phyloP scores from a whole-genome alignment of 225 moss, liverwort and hornwort genomes.

The Pleurozium schreberi region DNA sequence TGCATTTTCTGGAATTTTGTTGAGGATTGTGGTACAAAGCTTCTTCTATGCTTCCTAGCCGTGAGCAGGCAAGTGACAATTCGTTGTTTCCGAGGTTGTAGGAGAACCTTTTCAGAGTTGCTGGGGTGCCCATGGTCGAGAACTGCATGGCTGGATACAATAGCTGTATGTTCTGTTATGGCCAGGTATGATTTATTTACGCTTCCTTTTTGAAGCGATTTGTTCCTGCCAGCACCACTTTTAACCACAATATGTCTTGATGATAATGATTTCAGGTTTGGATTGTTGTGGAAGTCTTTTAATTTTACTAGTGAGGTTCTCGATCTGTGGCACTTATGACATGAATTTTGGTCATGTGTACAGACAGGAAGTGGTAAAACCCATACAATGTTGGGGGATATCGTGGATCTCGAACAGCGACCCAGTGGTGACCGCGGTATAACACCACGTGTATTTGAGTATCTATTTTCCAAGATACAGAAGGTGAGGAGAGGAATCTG shows the following conservation, averaged over 20 bases:
- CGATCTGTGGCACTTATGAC: not conserved
- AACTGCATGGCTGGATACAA: constrained; percentile 97
- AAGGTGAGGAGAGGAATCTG: constrained; percentile 16
- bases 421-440: constrained; percentile 47
- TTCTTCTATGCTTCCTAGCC: not conserved
- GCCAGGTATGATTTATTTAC: constrained; percentile 36
- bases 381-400: constrained; percentile 54
- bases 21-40: not conserved
- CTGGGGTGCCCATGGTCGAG: constrained; percentile 96
- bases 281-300: not conserved
- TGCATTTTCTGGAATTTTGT: not conserved
- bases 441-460: constrained; percentile 57
- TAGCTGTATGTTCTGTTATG: constrained; percentile 99
- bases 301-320: not conserved
- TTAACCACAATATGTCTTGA: not conserved
- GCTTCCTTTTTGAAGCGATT: not conserved
- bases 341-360: not conserved
- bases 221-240: not conserved
- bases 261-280: not conserved
- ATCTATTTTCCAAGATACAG: constrained; percentile 52
- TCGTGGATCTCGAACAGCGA: constrained; percentile 42
- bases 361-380: constrained; percentile 64
- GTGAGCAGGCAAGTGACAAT: not conserved
- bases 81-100: constrained; percentile 5
- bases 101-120: constrained; percentile 78